phyloP scores from a whole-genome alignment of 1,284 basidiomycete species.

The Neonothopanus nambi region DNA sequence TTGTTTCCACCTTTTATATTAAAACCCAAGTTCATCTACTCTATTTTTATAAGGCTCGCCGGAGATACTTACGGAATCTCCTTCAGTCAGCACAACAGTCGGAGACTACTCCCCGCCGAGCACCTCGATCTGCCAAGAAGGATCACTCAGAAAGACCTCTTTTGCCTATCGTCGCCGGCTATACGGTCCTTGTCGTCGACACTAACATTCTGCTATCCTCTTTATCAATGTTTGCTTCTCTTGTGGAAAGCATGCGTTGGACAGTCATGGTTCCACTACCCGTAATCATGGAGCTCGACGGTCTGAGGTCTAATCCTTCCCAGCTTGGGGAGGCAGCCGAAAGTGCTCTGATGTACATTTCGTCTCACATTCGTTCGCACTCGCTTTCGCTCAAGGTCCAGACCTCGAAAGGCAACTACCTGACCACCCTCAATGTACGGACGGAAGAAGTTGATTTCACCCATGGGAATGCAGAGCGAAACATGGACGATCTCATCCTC shows the following conservation, averaged over 20 bases:
- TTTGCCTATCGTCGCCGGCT: conserved; percentile 77
- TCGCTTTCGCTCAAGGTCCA: conserved; percentile 86
- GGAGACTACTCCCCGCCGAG: conserved; percentile 38
- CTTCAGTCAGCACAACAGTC: conserved; percentile 43
- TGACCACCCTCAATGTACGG: conserved; percentile 80
- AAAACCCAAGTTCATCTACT: background rate
- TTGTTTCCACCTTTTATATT: conserved; percentile 16
- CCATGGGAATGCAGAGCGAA: conserved; percentile 60
- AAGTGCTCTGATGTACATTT: conserved; percentile 75
- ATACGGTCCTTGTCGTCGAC: conserved; percentile 89
- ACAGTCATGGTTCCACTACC: conserved; percentile 90
- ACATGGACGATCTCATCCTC: conserved; percentile 94
- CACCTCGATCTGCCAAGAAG: conserved; percentile 27
- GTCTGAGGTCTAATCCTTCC: conserved; percentile 70
- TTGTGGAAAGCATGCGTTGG: conserved; percentile 85
- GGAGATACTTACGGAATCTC: conserved; percentile 62
- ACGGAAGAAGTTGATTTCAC: conserved; percentile 84
- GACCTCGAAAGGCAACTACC: conserved; percentile 93
- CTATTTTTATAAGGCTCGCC: conserved; percentile 51
- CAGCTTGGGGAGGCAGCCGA: conserved; percentile 72
- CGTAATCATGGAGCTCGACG: conserved; percentile 95
- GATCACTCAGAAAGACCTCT: conserved; percentile 33
- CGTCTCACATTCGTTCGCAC: conserved; percentile 74
- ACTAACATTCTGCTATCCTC: conserved; percentile 92
- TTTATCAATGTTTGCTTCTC: conserved; percentile 65